phyloP scores from a whole-genome alignment of 345 rosid species.

The Eucalyptus lansdowneana region DNA sequence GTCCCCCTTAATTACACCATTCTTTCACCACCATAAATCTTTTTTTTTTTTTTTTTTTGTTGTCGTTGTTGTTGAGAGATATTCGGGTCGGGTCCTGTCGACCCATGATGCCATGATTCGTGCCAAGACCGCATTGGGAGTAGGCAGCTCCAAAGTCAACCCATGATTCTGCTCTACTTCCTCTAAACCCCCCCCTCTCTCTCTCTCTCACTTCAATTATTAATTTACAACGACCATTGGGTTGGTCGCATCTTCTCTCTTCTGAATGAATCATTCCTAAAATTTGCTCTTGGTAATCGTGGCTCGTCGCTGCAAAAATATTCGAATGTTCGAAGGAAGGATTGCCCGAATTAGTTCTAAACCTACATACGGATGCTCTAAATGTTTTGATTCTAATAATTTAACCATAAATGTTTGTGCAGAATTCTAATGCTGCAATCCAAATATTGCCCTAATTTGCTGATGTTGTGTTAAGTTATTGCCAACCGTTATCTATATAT shows the following conservation, averaged over 20 bases:
- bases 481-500: not conserved
- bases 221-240: not conserved
- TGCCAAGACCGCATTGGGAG: not conserved
- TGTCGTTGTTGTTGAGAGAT: not conserved
- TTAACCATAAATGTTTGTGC: not conserved
- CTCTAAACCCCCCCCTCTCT: not conserved
- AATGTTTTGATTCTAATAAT: not conserved
- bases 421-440: accelerated
- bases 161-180: not conserved
- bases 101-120: not conserved
- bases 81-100: not conserved
- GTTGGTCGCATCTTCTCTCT: not conserved
- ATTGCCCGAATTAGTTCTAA: not conserved
- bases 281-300: not conserved
- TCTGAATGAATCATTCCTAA: not conserved
- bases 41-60: no score
- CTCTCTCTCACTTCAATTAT: not conserved
- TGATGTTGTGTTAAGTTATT: not conserved
- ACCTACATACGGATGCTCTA: not conserved
- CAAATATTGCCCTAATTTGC: not conserved
- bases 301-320: not conserved
- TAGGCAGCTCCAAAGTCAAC: not conserved
- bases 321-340: not conserved
- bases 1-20: not conserved
- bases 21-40: not conserved